phyloP scores from a whole-genome alignment of 2,329 filamentous ascomycete genomes.

The Teratosphaeria viscida region DNA sequence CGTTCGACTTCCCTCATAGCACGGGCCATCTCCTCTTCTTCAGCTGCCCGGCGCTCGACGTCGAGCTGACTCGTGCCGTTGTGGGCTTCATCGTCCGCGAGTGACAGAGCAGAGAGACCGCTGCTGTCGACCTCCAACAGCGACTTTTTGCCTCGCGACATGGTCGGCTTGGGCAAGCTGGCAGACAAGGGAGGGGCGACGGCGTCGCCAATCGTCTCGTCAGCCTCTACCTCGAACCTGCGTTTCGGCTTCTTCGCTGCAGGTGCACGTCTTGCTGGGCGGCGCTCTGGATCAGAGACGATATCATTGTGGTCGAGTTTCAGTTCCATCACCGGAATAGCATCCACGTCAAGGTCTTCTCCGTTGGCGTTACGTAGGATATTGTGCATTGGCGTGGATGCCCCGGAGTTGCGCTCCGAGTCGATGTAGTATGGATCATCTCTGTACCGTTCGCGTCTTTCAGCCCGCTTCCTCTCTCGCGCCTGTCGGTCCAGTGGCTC shows the following conservation, averaged over 20 bases:
- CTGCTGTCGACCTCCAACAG: conserved; percentile 82
- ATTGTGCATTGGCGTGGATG: conserved; percentile 67
- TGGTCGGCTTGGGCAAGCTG: conserved; percentile 2
- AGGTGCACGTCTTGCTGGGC: background rate
- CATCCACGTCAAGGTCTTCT: conserved; percentile 76
- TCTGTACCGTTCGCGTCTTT: conserved; percentile 69
- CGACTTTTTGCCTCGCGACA: conserved; percentile 44
- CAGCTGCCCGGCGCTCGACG: conserved; percentile 57
- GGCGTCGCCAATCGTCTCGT: conserved; percentile 35
- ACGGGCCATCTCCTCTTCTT: conserved; percentile 79
- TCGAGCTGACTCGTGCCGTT: conserved; percentile 34
- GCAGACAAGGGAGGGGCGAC: background rate
- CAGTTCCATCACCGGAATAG: conserved; percentile 91
- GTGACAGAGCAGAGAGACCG: conserved; percentile 60
- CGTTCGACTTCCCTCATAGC: conserved; percentile 85
- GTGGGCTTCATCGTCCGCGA: conserved; percentile 44
- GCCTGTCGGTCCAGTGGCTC: conserved; percentile 63
- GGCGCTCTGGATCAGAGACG: conserved; percentile 5
- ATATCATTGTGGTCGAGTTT: conserved; percentile 48
- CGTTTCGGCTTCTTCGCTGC: conserved; percentile 21
- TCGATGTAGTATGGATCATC: conserved; percentile 95
- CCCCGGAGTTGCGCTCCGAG: conserved; percentile 39
- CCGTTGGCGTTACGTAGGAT: conserved; percentile 59
- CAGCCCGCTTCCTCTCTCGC: conserved; percentile 60
- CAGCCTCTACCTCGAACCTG: conserved; percentile 36